Base-by-base conservation (phyloP, 352 stramenopile species). In the Hyaloperonospora arabidopsidis region DNA sequence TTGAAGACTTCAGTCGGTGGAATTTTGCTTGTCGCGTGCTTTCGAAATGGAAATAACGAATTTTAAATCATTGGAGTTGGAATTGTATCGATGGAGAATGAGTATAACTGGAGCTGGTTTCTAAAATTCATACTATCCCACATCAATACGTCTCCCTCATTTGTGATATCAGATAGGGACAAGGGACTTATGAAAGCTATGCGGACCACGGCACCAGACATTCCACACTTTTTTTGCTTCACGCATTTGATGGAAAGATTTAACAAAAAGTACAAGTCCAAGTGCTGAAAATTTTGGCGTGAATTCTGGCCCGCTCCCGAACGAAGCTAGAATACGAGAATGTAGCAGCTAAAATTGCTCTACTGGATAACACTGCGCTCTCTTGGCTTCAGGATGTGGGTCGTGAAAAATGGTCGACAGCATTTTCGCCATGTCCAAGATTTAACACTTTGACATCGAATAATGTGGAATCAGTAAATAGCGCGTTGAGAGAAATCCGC, bases 181-280 rank as follows among this genome's bases (percentile, higher is more conserved):
- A 32, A 32, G 25, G 25, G 25, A 32, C 25, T 41, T 41, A 41
- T 41, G 35, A 41, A 41, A 41, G 35, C 35, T 41, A 41, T 41
- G 5, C 35, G n/a, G 35, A 41, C 35, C 2, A 41, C 35, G 35
- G 35, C 35, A 41, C 35, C 5, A 41, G 35, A 17, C 35, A 17
- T 41, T 18, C 35, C 35, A 41, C 35, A 41, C 35, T 41, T 41
- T 38, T 38, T 41, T 41, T 15, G 35, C 35, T 41, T 41, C n/a
- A 15, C 4, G 12, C 35, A 41, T 15, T 41, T 41, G 12, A 41
- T 41, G 35, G 35, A 41, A 2, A 41, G 4, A 15, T 41, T 41
- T 15, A 41, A 41, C 5, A 41, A 41, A 10, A 41, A 41, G n/a
- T 41, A 41, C 35, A 41, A 41, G 35, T 41, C 35, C 35, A 41